These are phyloP conservation scores for Hericium rajendrae DNA, from an alignment of 768 basidiomycete species.

Conservation along the genomic window DNA sequence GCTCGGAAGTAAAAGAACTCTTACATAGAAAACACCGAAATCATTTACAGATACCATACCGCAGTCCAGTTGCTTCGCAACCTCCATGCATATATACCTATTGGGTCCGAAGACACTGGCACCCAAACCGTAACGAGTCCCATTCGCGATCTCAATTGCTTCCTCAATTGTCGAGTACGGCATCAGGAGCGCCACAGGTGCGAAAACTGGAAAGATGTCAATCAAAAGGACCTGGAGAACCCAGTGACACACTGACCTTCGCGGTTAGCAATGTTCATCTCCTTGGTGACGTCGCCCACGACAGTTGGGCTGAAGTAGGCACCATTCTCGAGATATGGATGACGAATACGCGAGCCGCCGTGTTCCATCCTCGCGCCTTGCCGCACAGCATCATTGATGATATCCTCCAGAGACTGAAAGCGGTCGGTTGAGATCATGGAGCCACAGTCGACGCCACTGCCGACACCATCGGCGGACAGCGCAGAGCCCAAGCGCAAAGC, in stretches of 20 bases:
- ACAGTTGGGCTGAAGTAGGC: slow-evolving; percentile 85
- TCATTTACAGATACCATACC: slow-evolving; percentile 99
- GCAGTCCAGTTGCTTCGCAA: slow-evolving; percentile 77
- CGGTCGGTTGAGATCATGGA: slow-evolving; percentile 42
- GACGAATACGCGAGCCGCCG: slow-evolving; percentile 59
- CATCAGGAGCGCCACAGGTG: slow-evolving; percentile 83
- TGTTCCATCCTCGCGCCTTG: slow-evolving; percentile 52
- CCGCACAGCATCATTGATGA: slow-evolving; percentile 56
- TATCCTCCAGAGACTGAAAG: slow-evolving; percentile 46
- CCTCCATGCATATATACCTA: slow-evolving; percentile 64
- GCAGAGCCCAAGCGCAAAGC: slow-evolving; percentile 76
- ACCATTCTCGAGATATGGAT: slow-evolving; percentile 60
- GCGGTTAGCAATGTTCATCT: slow-evolving; percentile 67
- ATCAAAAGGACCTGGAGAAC: background rate
- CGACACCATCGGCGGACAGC: slow-evolving; percentile 60
- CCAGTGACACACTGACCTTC: slow-evolving; percentile 51
- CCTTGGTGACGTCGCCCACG: slow-evolving; percentile 62
- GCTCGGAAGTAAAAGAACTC: slow-evolving; percentile 19
- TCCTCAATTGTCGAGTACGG: slow-evolving; percentile 78
- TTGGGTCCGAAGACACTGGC: slow-evolving; percentile 91
- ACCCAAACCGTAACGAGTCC: slow-evolving; percentile 82
- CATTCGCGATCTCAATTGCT: slow-evolving; percentile 82
- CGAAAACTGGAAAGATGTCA: slow-evolving; percentile 56
- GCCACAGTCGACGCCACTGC: slow-evolving; percentile 69
- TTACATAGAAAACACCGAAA: slow-evolving; percentile 80